Evolutionary conservation across 345 rosid species (phyloP), one percentile per base, ranked within the genome.

Genomic region (Euclidium syriacum): DNA sequence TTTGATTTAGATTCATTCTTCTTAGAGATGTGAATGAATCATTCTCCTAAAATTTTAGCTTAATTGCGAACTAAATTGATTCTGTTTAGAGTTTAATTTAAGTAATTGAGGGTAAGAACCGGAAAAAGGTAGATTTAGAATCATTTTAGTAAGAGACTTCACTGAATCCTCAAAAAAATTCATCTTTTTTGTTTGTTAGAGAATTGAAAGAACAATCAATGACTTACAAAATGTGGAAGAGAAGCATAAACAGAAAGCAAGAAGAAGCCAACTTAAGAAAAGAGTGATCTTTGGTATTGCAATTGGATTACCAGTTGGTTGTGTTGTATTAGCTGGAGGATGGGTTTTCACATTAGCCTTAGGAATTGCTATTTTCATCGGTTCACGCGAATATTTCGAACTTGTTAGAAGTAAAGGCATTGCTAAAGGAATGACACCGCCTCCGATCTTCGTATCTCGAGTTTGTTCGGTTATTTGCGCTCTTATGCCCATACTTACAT

Each of bases 401-500:
- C 71, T 89, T 65, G 94, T 92, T 49, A 75, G 94, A 50, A 92
- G 94, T 69, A 82, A 75, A 42, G 96, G 94, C 65, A 89, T 92
- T 10, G 71, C 96, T 27, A 83, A 67, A 7, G 96, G 95, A 75
- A 92, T 92, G 98, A 89, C 96, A 0, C 96, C 98, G 50, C 96
- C 96, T 52, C 98, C 98, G 86, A 76, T 92, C 83, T 69, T n/a
- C n/a, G 88, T 84, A 34, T 89, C 95, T 23, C 80, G 90, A 30
- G 86, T 85, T 77, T 92, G 94, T 78, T 85, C 94, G 1, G 84
- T 89, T 57, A 77, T 92, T 43, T 92, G 94, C 41, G 77, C 94
- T 40, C 64, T 87, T 67, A 85, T 92, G 94, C 98, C 98, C 0
- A 24, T 82, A 43, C 75, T 89, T 67, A 89, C 98, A 46, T 66